Evolutionary conservation across 495 filamentous ascomycete species (phyloP).

Genomic region (Aspergillus affinis): DNA sequence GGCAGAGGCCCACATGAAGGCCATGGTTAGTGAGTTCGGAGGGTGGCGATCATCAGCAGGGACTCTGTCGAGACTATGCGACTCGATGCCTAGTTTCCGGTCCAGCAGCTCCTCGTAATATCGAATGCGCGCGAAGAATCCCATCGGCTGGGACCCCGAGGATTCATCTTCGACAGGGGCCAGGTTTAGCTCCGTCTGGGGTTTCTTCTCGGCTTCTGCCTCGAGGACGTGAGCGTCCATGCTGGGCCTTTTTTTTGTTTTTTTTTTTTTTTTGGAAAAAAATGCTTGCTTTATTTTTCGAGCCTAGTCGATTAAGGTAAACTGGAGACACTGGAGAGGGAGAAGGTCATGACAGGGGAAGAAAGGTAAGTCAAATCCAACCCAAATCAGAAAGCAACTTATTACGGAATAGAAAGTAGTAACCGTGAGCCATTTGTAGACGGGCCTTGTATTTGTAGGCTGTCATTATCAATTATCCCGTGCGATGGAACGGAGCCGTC

Average conservation of each 20-base stretch:
- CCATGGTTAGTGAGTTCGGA: constrained; percentile 42
- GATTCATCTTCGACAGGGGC: constrained; percentile 18
- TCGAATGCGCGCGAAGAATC: constrained; percentile 37
- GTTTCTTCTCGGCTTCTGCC: constrained; percentile 45
- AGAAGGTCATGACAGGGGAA: background rate
- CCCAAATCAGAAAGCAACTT: no score
- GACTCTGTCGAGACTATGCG: constrained; percentile 51
- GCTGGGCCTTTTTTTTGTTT: background rate
- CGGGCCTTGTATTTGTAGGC: no score
- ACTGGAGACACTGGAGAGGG: background rate
- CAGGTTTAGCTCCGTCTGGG: constrained; percentile 49
- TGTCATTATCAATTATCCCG: no score
- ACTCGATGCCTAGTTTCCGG: constrained; percentile 54
- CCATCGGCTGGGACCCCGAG: constrained; percentile 13
- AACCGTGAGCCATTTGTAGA: no score
- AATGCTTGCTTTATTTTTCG: background rate
- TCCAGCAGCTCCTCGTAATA: constrained; percentile 50
- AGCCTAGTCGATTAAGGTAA: background rate
- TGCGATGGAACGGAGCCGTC: no score
- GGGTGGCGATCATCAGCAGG: constrained; percentile 43
- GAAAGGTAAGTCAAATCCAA: no score
- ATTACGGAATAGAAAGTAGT: no score
- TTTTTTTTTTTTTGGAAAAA: background rate
- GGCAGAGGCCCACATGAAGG: constrained; percentile 50
- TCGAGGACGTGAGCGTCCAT: constrained; percentile 39